Conservation (phyloP, 768 basidiomycete species). For the Amanita subjunquillea region DNA sequence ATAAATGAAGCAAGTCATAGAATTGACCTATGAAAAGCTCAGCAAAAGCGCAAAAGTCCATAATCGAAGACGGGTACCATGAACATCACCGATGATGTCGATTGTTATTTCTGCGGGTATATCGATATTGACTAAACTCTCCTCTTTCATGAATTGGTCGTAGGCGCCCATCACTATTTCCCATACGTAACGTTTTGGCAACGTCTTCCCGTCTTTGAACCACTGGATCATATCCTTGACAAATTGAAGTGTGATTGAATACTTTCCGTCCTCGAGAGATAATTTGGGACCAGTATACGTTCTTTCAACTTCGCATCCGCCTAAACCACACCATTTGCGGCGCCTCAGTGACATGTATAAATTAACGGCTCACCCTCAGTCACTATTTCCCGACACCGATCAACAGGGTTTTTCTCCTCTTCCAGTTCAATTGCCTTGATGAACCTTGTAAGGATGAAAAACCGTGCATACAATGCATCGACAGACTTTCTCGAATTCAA, state of each 20-base stretch:
- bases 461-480: neutral
- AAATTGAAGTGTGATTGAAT: slow-evolving; percentile 67
- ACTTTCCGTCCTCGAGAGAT: slow-evolving; percentile 50
- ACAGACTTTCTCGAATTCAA: slow-evolving; percentile 86
- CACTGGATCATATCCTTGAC: slow-evolving; percentile 78
- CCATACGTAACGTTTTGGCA: slow-evolving; percentile 87
- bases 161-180: slow-evolving; percentile 89
- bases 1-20: slow-evolving; percentile 86
- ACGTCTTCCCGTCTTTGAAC: slow-evolving; percentile 92
- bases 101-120: slow-evolving; percentile 71
- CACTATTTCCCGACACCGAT: slow-evolving; percentile 72
- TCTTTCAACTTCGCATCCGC: slow-evolving; percentile 71
- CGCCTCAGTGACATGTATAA: neutral
- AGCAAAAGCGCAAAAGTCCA: slow-evolving; percentile 1
- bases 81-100: slow-evolving; percentile 95
- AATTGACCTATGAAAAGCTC: slow-evolving; percentile 62
- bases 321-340: slow-evolving; percentile 21
- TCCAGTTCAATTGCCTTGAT: slow-evolving; percentile 83
- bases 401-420: slow-evolving; percentile 73
- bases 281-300: slow-evolving; percentile 72
- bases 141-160: slow-evolving; percentile 62
- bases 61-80: slow-evolving; percentile 41
- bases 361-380: slow-evolving; percentile 43
- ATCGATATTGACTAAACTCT: slow-evolving; percentile 69
- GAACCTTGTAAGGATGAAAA: neutral